Conservation (phyloP, 2,329 filamentous ascomycete species). For the Cyphellophora europaea region DNA sequence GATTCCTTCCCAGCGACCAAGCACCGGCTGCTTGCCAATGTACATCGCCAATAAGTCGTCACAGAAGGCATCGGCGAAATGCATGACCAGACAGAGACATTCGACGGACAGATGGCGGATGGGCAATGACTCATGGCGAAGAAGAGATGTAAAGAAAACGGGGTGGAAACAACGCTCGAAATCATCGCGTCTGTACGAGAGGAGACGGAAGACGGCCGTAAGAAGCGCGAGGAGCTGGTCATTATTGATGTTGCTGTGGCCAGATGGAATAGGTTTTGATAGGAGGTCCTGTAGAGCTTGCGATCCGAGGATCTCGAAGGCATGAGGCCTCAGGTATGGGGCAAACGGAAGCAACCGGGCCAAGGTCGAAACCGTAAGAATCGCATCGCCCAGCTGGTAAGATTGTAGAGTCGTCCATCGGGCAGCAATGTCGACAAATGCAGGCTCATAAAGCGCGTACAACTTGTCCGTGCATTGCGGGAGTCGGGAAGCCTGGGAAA, state of each 20-base stretch:
- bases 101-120: slow-evolving; percentile 76
- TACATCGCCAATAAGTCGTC: slow-evolving; percentile 61
- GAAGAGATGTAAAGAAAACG: slow-evolving; percentile 58
- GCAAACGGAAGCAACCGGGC: slow-evolving; percentile 16
- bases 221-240: slow-evolving; percentile 39
- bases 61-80: slow-evolving; percentile 68
- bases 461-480: slow-evolving; percentile 62
- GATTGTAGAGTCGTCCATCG: slow-evolving; percentile 48
- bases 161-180: slow-evolving; percentile 60
- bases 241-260: slow-evolving; percentile 21
- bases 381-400: slow-evolving; percentile 17
- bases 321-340: slow-evolving; percentile 11
- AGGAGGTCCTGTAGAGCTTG: slow-evolving; percentile 1
- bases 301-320: slow-evolving; percentile 6
- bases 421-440: slow-evolving; percentile 75
- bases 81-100: slow-evolving; percentile 69
- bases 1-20: slow-evolving; percentile 66
- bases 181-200: slow-evolving; percentile 62
- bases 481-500: slow-evolving; percentile 61
- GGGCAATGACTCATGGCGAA: slow-evolving; percentile 47
- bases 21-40: slow-evolving; percentile 53
- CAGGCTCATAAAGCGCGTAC: slow-evolving; percentile 62
- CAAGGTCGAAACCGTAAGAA: slow-evolving; percentile 24
- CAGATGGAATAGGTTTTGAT: not conserved
- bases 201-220: slow-evolving; percentile 65